Conservation (phyloP, 345 rosid genomes). For the Syzygium aromaticum region DNA sequence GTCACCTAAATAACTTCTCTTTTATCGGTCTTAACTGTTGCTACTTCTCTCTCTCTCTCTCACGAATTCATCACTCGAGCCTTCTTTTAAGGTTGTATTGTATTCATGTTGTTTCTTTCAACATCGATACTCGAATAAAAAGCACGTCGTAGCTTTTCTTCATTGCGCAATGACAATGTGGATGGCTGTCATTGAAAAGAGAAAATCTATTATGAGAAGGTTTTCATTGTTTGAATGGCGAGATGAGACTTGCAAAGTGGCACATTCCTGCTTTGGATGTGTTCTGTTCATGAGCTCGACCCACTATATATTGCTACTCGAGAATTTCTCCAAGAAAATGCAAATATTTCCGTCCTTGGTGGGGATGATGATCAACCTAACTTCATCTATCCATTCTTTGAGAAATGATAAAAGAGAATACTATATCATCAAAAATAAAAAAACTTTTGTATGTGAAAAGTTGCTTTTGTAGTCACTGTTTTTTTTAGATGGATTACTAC, state of each 20-base stretch:
- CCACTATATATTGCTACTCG: no score
- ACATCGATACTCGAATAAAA: neutral
- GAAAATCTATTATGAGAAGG: no score
- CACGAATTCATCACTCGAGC: no score
- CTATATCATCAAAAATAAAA: neutral
- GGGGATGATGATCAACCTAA: neutral
- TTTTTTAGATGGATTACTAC: neutral
- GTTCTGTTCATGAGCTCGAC: neutral
- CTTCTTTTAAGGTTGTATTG: neutral
- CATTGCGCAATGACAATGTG: no score
- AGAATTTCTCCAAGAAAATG: neutral
- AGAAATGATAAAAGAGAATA: neutral
- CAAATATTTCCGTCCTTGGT: neutral
- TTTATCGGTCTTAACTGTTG: no score
- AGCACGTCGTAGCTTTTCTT: rapidly evolving
- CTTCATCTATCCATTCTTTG: neutral
- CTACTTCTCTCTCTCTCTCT: no score
- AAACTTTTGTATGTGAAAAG: neutral
- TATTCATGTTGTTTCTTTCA: rapidly evolving
- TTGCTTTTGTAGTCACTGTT: neutral
- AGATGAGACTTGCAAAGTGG: neutral
- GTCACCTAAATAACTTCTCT: no score
- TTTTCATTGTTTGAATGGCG: neutral
- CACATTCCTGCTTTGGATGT: neutral
- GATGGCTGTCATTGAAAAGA: no score